Evolutionary conservation across 306 rosid species (phyloP), one percentile per base, ranked within the genome.

Genomic region (Adenanthera pavonina): DNA sequence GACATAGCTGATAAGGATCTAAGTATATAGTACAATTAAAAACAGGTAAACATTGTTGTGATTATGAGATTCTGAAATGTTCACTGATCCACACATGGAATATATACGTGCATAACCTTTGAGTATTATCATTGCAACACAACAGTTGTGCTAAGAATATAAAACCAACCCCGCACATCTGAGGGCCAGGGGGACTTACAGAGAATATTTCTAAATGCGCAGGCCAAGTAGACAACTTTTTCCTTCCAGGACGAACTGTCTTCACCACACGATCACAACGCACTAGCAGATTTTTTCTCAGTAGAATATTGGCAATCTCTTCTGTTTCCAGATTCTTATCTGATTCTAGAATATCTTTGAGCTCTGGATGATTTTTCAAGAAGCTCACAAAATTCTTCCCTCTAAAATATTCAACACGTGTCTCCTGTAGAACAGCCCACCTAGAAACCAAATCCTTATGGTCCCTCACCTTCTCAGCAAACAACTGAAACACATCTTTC

Each of bases 371-470:
- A 85, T 83, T 92, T 87, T 92, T 91, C 89, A 96, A 83, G 86
- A 93, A 92, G 82, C 80, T 87, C 53, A 66, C 92, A 56, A 96
- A 96, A 87, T 93, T 97, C 87, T 93, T 96, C 85, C 99, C 99
- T 85, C 98, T 85, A 75, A 96, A 92, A 79, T 96, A 93, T 81
- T 96, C 98, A 5, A 96, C 98, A 3, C 98, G 97, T 0, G 99
- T 93, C 89, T 95, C 99, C 89, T 92, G 98, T 79, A 96, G 85
- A 85, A 93, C 94, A 84, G 98, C 98, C 97, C 99, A 96, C 83
- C 97, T 87, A 36, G 99, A 96, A 82, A 86, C 97, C 84, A 96
- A 92, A 43, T 87, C 92, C 82, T 96, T 93, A 64, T 93, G 86
- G 83, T 93, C 99, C 77, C 99, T 93, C 66, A 91, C 97, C 81